These are phyloP conservation scores for Metarhizium brunneum DNA, from an alignment of 2,329 filamentous ascomycete species.

Conservation along the genomic window DNA sequence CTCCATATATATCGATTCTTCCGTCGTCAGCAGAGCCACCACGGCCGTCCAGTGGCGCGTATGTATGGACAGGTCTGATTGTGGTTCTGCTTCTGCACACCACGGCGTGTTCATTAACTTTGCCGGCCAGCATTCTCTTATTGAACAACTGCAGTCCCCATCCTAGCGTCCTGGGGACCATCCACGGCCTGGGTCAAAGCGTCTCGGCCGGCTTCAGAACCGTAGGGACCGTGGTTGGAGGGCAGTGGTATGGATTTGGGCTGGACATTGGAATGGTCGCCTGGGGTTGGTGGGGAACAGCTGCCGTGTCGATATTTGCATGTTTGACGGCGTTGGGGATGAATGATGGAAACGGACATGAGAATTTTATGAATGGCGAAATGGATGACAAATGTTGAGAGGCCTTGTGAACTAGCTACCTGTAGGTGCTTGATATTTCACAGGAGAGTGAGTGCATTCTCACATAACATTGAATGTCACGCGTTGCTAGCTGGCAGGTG, in stretches of 20 bases:
- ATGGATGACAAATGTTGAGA: slow-evolving; percentile 17
- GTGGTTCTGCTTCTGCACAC: slow-evolving; percentile 61
- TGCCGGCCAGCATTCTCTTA: slow-evolving; percentile 49
- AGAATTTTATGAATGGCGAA: slow-evolving; percentile 43
- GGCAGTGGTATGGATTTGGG: slow-evolving; percentile 37
- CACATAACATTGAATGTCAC: neutral
- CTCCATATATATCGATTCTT: slow-evolving; percentile 57
- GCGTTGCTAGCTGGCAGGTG: neutral
- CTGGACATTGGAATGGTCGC: slow-evolving; percentile 36
- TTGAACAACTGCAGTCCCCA: slow-evolving; percentile 53
- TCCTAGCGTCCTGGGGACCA: slow-evolving; percentile 46
- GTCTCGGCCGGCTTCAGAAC: slow-evolving; percentile 40
- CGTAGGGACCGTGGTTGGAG: slow-evolving; percentile 39
- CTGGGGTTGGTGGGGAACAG: slow-evolving; percentile 37
- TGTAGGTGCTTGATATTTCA: too few species aligned
- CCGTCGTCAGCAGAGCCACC: slow-evolving; percentile 38
- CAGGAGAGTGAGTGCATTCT: neutral
- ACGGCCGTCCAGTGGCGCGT: slow-evolving; percentile 34
- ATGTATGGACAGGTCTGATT: slow-evolving; percentile 52
- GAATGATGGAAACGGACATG: slow-evolving; percentile 56
- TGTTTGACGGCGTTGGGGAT: slow-evolving; percentile 51
- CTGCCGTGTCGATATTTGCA: slow-evolving; percentile 43
- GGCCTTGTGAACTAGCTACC: too few species aligned
- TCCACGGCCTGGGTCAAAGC: slow-evolving; percentile 44
- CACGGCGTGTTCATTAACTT: slow-evolving; percentile 59